Percentiles rank a stretch among this genome's conserved stretches.
These are phyloP conservation scores for Closterium sp. DNA, from an alignment of 139 green algal species.

Conservation along the genomic window DNA sequence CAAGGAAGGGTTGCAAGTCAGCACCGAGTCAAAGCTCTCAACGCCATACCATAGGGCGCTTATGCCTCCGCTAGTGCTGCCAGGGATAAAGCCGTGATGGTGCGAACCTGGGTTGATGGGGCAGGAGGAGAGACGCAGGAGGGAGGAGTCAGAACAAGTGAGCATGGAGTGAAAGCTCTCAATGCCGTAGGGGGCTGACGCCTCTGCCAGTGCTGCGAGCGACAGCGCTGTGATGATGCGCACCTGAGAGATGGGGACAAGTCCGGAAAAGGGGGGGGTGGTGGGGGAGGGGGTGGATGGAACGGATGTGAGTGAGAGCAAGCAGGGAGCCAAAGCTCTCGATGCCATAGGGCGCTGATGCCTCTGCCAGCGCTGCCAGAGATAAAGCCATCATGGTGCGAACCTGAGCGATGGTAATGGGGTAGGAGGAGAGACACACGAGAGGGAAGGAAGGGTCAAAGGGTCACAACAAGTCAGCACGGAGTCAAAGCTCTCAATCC, in stretches of 20 bases:
- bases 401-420: too few relatives aligned
- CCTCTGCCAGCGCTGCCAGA: too few relatives aligned
- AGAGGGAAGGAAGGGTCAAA: too few relatives aligned
- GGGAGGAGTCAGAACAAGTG: conserved; percentile 67
- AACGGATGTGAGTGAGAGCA: too few relatives aligned
- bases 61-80: conserved; percentile 92
- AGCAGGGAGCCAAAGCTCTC: background rate
- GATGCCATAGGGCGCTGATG: too few relatives aligned
- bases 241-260: conserved; percentile 51
- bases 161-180: conserved; percentile 97
- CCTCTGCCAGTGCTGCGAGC: conserved; percentile 92
- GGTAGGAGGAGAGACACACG: too few relatives aligned
- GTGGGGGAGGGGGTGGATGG: too few relatives aligned
- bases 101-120: conserved; percentile 88
- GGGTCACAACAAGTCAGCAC: too few relatives aligned
- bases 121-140: conserved; percentile 42
- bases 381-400: too few relatives aligned
- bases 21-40: conserved; percentile 95
- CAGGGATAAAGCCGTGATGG: conserved; percentile 92
- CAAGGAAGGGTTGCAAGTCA: background rate
- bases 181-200: conserved; percentile 92
- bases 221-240: conserved; percentile 95
- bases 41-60: conserved; percentile 96
- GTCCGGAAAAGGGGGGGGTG: too few relatives aligned
- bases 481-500: too few relatives aligned